A percentile compares a stretch with the other conserved stretches of the same genome.
Evolutionary conservation across 2,329 filamentous ascomycete genomes (phyloP).

Genomic region (Phaeophleospora eucalypticola): DNA sequence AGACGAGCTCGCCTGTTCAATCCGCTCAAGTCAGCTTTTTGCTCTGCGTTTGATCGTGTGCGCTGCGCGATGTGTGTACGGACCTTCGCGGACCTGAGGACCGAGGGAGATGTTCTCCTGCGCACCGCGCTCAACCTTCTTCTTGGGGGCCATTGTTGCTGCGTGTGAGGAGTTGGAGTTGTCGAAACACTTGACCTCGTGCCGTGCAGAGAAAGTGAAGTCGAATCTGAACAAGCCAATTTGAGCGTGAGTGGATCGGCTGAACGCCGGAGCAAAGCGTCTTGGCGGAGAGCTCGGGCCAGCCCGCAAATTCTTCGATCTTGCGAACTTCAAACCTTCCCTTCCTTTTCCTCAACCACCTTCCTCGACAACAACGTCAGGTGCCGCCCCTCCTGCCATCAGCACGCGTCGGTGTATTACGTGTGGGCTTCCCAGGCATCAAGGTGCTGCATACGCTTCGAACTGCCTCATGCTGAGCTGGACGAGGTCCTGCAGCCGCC

Average conservation of each 20-base stretch:
- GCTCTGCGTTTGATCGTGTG: too few relatives aligned
- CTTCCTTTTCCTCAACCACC: slow-evolving; percentile 1
- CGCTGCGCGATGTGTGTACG: slow-evolving; percentile 31
- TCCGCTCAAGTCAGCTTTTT: slow-evolving; percentile 21
- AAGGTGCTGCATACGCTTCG: background rate
- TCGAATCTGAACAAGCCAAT: too few relatives aligned
- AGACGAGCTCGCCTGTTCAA: slow-evolving; percentile 81
- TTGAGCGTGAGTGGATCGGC: slow-evolving; percentile 7
- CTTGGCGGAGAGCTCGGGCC: slow-evolving; percentile 5
- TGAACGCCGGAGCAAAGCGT: slow-evolving; percentile 8
- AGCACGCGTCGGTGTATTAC: background rate
- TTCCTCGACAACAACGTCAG: too few relatives aligned
- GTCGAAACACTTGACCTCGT: slow-evolving; percentile 5
- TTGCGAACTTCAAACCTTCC: slow-evolving; percentile 4
- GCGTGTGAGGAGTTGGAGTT: slow-evolving; percentile 20
- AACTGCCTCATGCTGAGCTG: slow-evolving; percentile 4
- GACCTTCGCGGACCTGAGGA: slow-evolving; percentile 93
- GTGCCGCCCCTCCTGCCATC: too few relatives aligned
- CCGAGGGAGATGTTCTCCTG: slow-evolving; percentile 98
- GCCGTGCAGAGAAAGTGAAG: slow-evolving; percentile 12
- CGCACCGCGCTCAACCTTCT: slow-evolving; percentile 70
- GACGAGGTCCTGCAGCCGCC: slow-evolving; percentile 16
- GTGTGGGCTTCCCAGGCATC: background rate
- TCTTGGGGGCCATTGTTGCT: slow-evolving; percentile 88
- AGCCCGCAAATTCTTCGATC: slow-evolving; percentile 3